Conservation (phyloP, 257 asterid genomes). For the Anisodus tanguticus region DNA sequence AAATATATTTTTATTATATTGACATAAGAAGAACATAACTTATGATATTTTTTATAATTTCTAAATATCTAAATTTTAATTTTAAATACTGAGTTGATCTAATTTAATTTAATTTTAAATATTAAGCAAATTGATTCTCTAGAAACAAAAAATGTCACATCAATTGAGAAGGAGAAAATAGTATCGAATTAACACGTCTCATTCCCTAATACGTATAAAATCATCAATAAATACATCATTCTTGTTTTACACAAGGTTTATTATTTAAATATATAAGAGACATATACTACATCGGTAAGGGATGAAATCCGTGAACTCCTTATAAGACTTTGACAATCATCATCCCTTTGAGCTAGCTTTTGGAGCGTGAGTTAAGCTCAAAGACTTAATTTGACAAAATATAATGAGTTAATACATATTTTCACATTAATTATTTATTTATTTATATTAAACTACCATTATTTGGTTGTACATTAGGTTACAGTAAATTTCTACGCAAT, state of each 20-base stretch:
- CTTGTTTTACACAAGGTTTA: not conserved
- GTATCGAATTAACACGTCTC: not conserved
- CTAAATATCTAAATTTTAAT: not conserved
- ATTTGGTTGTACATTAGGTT: not conserved
- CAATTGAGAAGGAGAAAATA: accelerated
- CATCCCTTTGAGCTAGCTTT: too few species aligned
- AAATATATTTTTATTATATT: not conserved
- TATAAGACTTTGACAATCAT: too few species aligned
- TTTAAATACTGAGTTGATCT: not conserved
- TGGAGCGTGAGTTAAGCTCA: too few species aligned
- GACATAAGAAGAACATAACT: not conserved
- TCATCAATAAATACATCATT: not conserved
- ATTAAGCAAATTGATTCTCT: not conserved
- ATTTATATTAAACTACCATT: not conserved
- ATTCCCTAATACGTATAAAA: not conserved
- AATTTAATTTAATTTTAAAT: not conserved
- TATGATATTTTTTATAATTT: not conserved
- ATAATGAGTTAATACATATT: not conserved
- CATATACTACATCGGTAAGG: too few species aligned
- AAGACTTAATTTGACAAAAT: too few species aligned
- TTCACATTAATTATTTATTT: not conserved
- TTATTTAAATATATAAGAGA: too few species aligned
- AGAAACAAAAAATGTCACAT: not conserved
- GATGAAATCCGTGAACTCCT: too few species aligned
- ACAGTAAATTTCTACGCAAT: not conserved